Conservation (phyloP, 2,329 filamentous ascomycete species). For the Tolypocladium cylindrosporum region DNA sequence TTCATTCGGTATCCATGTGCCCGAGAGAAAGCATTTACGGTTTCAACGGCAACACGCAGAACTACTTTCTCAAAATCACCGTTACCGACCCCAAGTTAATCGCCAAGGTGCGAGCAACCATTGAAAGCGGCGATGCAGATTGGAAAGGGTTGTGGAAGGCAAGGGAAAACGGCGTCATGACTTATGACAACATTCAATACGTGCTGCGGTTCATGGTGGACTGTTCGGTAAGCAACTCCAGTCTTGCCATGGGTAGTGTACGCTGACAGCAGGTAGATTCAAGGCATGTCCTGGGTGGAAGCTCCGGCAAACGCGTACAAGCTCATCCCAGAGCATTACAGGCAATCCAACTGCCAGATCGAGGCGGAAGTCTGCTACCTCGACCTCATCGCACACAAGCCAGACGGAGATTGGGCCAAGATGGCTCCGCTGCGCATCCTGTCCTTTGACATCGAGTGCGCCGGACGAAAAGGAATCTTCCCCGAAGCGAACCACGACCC, state of each 20-base stretch:
- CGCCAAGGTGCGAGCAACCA: constrained; percentile 59
- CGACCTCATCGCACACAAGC: constrained; percentile 76
- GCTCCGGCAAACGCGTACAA: constrained; percentile 65
- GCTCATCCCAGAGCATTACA: constrained; percentile 53
- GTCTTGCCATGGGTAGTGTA: not conserved
- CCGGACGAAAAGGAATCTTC: constrained; percentile 93
- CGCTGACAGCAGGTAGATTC: constrained; percentile 43
- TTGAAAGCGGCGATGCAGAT: constrained; percentile 71
- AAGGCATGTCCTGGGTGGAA: constrained; percentile 97
- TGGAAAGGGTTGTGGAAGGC: constrained; percentile 85
- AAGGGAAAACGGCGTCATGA: constrained; percentile 62
- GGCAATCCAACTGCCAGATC: constrained; percentile 91
- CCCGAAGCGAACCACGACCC: constrained; percentile 86
- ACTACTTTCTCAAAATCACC: constrained; percentile 86
- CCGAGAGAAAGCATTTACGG: constrained; percentile 88
- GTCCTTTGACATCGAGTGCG: constrained; percentile 98
- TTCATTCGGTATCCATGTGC: constrained; percentile 72
- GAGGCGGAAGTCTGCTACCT: constrained; percentile 78
- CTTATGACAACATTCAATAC: constrained; percentile 94
- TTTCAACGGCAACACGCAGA: constrained; percentile 88
- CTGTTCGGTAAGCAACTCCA: constrained; percentile 53
- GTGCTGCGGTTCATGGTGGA: constrained; percentile 97
- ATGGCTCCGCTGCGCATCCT: constrained; percentile 90
- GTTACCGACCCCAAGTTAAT: constrained; percentile 85
- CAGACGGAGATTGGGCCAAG: constrained; percentile 93